Evolutionary conservation across 2,329 filamentous ascomycete genomes (phyloP).

Genomic region (Paramyrothecium roridum): DNA sequence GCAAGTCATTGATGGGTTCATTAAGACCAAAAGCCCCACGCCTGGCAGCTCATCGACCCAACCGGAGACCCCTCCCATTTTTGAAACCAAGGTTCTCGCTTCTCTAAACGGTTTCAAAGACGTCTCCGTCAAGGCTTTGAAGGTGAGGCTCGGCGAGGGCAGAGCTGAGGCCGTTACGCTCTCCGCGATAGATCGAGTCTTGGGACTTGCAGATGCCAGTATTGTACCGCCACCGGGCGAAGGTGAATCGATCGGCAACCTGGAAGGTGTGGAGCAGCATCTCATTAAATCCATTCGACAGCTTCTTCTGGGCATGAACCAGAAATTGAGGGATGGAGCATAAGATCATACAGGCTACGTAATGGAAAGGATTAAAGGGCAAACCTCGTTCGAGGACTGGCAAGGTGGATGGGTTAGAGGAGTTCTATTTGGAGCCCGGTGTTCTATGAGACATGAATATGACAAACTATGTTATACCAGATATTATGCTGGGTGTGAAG

Average conservation of each 20-base stretch:
- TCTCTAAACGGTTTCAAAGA: constrained; percentile 43
- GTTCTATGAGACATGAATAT: background rate
- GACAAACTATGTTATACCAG: background rate
- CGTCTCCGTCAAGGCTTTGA: constrained; percentile 40
- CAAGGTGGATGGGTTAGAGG: constrained; percentile 1
- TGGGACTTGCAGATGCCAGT: constrained; percentile 44
- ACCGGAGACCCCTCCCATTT: constrained; percentile 22
- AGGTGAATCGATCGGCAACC: constrained; percentile 26
- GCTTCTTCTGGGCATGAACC: constrained; percentile 36
- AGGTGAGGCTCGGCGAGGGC: constrained; percentile 33
- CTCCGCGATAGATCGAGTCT: constrained; percentile 47
- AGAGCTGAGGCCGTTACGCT: constrained; percentile 44
- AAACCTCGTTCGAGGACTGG: background rate
- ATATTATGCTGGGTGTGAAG: background rate
- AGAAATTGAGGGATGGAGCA: constrained; percentile 24
- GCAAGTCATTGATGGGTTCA: constrained; percentile 41
- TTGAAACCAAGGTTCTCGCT: constrained; percentile 37
- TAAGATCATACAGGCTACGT: background rate
- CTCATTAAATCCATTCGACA: constrained; percentile 37
- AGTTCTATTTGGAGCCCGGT: background rate
- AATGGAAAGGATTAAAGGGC: background rate
- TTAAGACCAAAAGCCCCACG: constrained; percentile 30
- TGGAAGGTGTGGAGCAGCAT: constrained; percentile 37
- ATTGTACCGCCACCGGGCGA: constrained; percentile 30
- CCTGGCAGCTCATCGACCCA: constrained; percentile 21